These are phyloP conservation scores for Pythium aquatile DNA, from an alignment of 352 stramenopile species.

Conservation along the genomic window DNA sequence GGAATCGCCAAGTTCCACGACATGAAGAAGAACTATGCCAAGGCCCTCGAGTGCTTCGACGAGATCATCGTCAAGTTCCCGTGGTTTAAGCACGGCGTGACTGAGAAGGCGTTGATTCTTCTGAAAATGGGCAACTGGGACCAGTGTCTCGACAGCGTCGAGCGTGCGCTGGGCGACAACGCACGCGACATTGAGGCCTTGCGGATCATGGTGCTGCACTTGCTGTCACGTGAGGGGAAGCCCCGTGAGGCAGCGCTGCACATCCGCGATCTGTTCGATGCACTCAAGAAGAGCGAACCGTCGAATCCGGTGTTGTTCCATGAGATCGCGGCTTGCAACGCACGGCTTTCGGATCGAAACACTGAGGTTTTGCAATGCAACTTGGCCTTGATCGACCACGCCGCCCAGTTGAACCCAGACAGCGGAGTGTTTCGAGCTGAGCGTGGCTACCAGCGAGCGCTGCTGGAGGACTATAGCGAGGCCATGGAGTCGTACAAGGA, in stretches of 20 bases:
- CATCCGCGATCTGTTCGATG: slow-evolving; percentile 63
- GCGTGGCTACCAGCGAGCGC: slow-evolving; percentile 69
- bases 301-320: slow-evolving; percentile 67
- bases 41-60: slow-evolving; percentile 68
- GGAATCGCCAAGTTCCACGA: slow-evolving; percentile 74
- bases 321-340: slow-evolving; percentile 60
- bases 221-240: slow-evolving; percentile 64
- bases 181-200: slow-evolving; percentile 69
- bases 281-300: slow-evolving; percentile 68
- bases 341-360: slow-evolving; percentile 62
- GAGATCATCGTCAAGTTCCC: slow-evolving; percentile 74
- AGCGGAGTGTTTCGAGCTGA: slow-evolving; percentile 69
- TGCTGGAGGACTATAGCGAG: slow-evolving; percentile 74
- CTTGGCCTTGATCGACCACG: slow-evolving; percentile 64
- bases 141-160: slow-evolving; percentile 75
- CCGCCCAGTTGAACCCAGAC: slow-evolving; percentile 57
- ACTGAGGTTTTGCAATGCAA: slow-evolving; percentile 71
- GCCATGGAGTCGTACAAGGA: slow-evolving; percentile 87
- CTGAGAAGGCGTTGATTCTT: slow-evolving; percentile 77
- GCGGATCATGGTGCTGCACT: slow-evolving; percentile 57
- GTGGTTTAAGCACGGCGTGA: slow-evolving; percentile 84
- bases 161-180: slow-evolving; percentile 68
- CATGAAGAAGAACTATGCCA: slow-evolving; percentile 63
- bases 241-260: slow-evolving; percentile 51
- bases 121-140: slow-evolving; percentile 88